Base-by-base conservation (phyloP, 352 stramenopile genomes). In the Pythium insidiosum region DNA sequence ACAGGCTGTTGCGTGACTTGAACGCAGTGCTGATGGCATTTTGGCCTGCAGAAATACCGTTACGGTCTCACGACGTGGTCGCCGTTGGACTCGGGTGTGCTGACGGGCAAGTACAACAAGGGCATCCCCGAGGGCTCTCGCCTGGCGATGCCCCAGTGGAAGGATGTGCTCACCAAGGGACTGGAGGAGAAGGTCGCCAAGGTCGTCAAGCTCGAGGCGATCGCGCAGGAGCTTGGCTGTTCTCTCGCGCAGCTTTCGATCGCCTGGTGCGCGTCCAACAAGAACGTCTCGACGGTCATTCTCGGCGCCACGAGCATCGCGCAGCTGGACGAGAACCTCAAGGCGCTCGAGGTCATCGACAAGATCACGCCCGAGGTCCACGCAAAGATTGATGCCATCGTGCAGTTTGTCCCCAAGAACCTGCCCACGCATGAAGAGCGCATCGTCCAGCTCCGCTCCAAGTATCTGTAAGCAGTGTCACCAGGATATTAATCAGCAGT, bases 31-130 rank as follows among this genome's bases (percentile, higher is more conserved):
- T 34, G 6, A 21, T 19, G 13, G n/a, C 7, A 7, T 43, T 7
- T 11, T 43, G 9, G 28, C n/a, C 12, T 29, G 18, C 37, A 51
- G 49, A 73, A 73, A 33, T 86, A 84, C 61, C 83, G 83, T 39
- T 70, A 82, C 44, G 80, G 75, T 10, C 55, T 82, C 20, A 91
- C 75, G 3, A 86, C 67, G 22, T 93, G 73, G 71, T 86, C 66
- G 30, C 73, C 78, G 11, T 52, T 93, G 5, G 69, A 70, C 2
- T 80, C 62, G 10, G 81, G 81, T 21, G 47, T 91, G 10, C 49
- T 93, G 3, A 88, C 81, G 24, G 76, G 76, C 35, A 91, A 91
- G 50, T 91, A 91, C 76, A 84, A 64, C 51, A 73, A 73, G n/a
- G 72, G 69, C 2, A 82, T 87, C 22, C 79, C 79, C 5, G 76